Percentiles rank a stretch among this genome's conserved stretches.
phyloP scores from a whole-genome alignment of 106 monocot genomes.

The Dioscorea alata region DNA sequence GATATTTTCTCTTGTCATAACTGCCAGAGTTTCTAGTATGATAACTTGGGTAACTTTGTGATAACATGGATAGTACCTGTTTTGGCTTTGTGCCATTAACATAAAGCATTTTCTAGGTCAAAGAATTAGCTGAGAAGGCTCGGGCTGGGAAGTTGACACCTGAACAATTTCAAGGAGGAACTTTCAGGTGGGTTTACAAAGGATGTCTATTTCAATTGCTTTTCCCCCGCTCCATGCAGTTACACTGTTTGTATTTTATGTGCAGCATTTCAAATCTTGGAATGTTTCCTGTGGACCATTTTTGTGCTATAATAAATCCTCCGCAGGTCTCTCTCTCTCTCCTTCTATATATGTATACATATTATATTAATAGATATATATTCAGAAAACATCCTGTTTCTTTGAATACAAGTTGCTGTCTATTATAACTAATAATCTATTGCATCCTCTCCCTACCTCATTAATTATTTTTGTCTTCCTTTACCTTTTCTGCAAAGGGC shows the following conservation, averaged over 20 bases:
- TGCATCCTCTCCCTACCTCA: no score
- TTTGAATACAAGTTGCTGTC: no score
- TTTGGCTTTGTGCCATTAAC: no score
- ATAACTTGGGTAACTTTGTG: no score
- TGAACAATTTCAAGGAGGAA: slow-evolving; percentile 88
- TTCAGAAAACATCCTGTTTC: no score
- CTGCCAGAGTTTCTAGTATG: no score
- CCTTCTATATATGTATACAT: not conserved
- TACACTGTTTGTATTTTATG: not conserved
- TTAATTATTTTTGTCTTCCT: not conserved
- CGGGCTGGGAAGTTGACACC: slow-evolving; percentile 86
- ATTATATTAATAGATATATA: no score
- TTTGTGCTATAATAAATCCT: slow-evolving; percentile 98
- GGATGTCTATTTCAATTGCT: not conserved
- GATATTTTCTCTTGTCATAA: no score
- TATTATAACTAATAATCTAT: no score
- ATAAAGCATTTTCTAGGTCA: slow-evolving; percentile 39
- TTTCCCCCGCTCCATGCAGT: not conserved
- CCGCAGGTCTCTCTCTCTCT: slow-evolving; percentile 66
- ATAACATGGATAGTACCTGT: no score
- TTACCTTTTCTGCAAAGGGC: not conserved
- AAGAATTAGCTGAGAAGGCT: slow-evolving; percentile 93
- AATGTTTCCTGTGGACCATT: slow-evolving; percentile 95
- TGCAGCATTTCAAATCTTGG: slow-evolving; percentile 99
- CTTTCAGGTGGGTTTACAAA: slow-evolving; percentile 67